Percentiles rank a stretch among this genome's conserved stretches.
Conservation (phyloP, 257 asterid genomes). For the Echites panduratus region DNA sequence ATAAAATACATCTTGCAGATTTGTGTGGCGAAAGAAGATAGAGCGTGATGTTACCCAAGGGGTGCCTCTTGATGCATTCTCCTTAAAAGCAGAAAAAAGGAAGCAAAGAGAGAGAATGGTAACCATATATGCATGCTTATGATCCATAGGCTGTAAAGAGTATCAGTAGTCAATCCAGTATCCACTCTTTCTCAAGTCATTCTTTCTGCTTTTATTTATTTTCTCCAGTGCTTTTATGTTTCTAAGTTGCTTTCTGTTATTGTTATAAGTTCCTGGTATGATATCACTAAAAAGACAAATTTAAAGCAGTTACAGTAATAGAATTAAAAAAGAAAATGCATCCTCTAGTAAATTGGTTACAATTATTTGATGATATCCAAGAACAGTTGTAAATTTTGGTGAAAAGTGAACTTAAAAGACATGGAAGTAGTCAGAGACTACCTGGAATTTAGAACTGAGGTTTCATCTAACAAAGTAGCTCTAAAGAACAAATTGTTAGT, state of each 20-base stretch:
- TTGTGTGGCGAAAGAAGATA: conserved; percentile 90
- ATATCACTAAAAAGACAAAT: not conserved
- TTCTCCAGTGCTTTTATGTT: not conserved
- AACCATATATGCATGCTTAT: conserved; percentile 2
- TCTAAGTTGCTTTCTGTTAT: not conserved
- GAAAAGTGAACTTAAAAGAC: not conserved
- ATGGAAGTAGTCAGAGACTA: not conserved
- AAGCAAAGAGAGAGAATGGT: conserved; percentile 78
- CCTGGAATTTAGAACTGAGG: not conserved
- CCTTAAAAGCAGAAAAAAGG: conserved; percentile 72
- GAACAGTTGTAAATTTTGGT: not conserved
- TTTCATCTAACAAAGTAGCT: not conserved
- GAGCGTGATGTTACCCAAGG: conserved; percentile 73
- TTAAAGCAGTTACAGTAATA: not conserved
- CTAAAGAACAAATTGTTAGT: not conserved
- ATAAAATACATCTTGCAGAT: conserved; percentile 34
- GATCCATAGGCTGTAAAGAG: not conserved
- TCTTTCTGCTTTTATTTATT: not conserved
- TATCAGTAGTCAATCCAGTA: not conserved
- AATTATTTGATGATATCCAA: not conserved
- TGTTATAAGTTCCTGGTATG: not conserved
- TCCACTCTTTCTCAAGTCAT: not conserved
- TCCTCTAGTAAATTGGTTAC: not conserved
- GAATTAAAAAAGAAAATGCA: not conserved
- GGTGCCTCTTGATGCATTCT: conserved; percentile 59